A percentile compares a stretch with the other conserved stretches of the same genome.
Evolutionary conservation across 495 filamentous ascomycete genomes (phyloP).

Genomic region (Terfezia claveryi): DNA sequence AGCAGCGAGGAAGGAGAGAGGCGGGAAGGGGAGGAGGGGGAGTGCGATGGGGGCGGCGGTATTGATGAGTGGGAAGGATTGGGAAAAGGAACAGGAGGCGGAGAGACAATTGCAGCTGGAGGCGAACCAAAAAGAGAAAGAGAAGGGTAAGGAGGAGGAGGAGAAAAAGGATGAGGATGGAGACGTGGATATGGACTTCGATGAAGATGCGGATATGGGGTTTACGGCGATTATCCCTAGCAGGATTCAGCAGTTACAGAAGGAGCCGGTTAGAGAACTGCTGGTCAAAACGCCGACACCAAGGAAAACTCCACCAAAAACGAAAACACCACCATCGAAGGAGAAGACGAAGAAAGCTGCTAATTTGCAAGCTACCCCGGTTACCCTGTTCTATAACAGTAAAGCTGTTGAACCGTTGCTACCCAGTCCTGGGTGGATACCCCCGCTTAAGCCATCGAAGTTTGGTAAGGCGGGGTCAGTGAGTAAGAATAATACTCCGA

Average conservation of each 20-base stretch:
- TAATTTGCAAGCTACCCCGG: too few relatives aligned
- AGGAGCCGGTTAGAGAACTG: not conserved
- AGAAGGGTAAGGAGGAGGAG: slow-evolving; percentile 37
- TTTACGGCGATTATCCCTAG: slow-evolving; percentile 17
- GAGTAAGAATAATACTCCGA: too few relatives aligned
- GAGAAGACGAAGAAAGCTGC: not conserved
- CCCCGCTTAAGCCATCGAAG: not conserved
- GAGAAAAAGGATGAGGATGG: not conserved
- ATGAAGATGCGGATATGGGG: slow-evolving; percentile 10
- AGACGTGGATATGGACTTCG: not conserved
- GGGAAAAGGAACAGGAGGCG: slow-evolving; percentile 46
- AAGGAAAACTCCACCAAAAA: not conserved
- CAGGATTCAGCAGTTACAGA: slow-evolving; percentile 3
- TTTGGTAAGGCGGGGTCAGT: too few relatives aligned
- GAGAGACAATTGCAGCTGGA: slow-evolving; percentile 20
- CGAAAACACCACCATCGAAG: too few relatives aligned
- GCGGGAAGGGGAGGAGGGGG: slow-evolving; percentile 26
- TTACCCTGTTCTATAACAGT: too few relatives aligned
- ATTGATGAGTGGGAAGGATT: slow-evolving; percentile 17
- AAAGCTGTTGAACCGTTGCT: too few relatives aligned
- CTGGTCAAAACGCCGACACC: not conserved
- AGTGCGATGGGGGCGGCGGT: slow-evolving; percentile 10
- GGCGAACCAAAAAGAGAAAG: slow-evolving; percentile 35
- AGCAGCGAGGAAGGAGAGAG: slow-evolving; percentile 19
- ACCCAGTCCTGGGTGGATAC: not conserved